Percentiles rank a stretch among this genome's conserved stretches.
Evolutionary conservation across 2,329 filamentous ascomycete genomes (phyloP).

Genomic region (Neonectria hederae): DNA sequence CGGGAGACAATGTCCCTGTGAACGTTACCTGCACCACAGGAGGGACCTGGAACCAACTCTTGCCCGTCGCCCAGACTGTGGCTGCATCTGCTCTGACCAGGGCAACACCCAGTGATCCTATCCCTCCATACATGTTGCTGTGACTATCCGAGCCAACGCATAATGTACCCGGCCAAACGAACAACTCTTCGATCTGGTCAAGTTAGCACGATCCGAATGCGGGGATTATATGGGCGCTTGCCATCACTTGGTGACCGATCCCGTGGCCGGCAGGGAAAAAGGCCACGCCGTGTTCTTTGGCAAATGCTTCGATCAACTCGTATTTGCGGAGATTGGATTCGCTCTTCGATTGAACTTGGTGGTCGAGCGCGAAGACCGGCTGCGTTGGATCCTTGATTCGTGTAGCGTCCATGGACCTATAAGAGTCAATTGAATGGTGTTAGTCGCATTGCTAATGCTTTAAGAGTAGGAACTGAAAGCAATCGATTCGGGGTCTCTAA

Average conservation of each 20-base stretch:
- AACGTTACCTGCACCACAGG: constrained; percentile 82
- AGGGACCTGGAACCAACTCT: constrained; percentile 81
- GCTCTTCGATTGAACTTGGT: constrained; percentile 86
- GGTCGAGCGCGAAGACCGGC: constrained; percentile 84
- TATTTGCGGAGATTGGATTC: constrained; percentile 86
- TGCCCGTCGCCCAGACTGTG: constrained; percentile 82
- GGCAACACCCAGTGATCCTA: constrained; percentile 78
- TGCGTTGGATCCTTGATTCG: constrained; percentile 76
- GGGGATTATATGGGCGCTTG: not conserved
- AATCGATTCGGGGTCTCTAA: not conserved
- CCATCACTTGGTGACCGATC: constrained; percentile 87
- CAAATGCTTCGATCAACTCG: constrained; percentile 80
- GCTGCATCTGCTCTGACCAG: constrained; percentile 87
- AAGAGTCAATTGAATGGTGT: too few species aligned
- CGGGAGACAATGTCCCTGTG: constrained; percentile 74
- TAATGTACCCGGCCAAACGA: constrained; percentile 79
- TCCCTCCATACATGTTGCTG: constrained; percentile 82
- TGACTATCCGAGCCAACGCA: constrained; percentile 81
- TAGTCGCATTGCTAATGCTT: too few species aligned
- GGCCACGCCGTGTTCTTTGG: constrained; percentile 76
- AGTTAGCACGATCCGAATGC: not conserved
- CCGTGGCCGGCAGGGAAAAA: constrained; percentile 81
- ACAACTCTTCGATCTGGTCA: not conserved
- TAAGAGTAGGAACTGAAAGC: too few species aligned
- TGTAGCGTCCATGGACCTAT: constrained; percentile 72